Percentiles rank a stretch among this genome's conserved stretches.
Evolutionary conservation across 768 basidiomycete species (phyloP).

Genomic region (Trametes sanguinea): DNA sequence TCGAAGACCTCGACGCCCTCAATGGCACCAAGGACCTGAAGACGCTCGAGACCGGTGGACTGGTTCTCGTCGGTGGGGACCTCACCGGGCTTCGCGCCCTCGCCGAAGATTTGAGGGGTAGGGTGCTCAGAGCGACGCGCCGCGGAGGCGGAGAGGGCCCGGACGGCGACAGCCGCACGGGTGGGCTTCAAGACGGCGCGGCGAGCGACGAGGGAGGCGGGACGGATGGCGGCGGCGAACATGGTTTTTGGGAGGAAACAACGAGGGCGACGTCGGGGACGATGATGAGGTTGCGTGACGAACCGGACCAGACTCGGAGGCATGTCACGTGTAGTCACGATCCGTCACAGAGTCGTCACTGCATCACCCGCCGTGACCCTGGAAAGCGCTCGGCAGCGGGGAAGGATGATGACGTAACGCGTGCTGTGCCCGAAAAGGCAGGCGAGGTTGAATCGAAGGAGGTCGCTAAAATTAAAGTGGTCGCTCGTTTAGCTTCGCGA

Average conservation of each 20-base stretch:
- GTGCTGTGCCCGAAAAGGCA: conserved; percentile 11
- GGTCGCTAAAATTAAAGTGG: conserved; percentile 3
- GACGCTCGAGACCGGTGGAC: conserved; percentile 94
- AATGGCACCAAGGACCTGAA: conserved; percentile 87
- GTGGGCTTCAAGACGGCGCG: conserved; percentile 28
- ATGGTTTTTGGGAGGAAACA: conserved; percentile 30
- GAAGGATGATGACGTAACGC: conserved; percentile 10
- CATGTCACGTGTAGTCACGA: conserved; percentile 1
- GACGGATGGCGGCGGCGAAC: conserved; percentile 34
- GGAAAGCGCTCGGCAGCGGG: conserved; percentile 7
- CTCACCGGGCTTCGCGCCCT: conserved; percentile 70
- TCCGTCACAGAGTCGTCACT: neutral
- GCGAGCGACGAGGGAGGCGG: conserved; percentile 27
- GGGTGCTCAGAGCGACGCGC: conserved; percentile 56
- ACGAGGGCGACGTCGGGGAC: conserved; percentile 20
- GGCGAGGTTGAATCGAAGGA: conserved; percentile 20
- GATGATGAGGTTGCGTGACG: conserved; percentile 22
- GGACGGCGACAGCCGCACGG: conserved; percentile 31
- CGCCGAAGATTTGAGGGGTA: conserved; percentile 67
- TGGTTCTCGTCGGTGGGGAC: conserved; percentile 87
- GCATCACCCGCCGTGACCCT: conserved; percentile 15
- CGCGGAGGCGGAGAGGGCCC: conserved; percentile 61
- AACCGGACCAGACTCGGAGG: conserved; percentile 18
- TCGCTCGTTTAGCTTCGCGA: conserved; percentile 4
- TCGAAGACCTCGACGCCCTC: conserved; percentile 92